phyloP scores from a whole-genome alignment of 495 filamentous ascomycete genomes.

The Rhypophila decipiens region DNA sequence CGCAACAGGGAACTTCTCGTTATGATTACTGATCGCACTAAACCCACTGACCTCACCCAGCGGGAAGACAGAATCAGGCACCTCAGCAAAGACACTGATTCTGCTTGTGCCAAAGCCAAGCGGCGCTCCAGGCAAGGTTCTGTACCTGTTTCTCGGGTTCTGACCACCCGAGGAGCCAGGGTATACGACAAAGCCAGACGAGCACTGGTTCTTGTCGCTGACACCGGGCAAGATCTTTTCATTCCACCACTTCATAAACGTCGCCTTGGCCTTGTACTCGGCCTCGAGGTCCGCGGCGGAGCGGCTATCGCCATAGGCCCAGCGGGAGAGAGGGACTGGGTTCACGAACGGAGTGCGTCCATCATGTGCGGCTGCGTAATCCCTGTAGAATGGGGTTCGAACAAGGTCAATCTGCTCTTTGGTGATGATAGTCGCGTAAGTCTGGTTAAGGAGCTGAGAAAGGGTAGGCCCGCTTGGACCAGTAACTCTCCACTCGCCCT shows the following conservation, averaged over 20 bases:
- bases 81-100: constrained; percentile 42
- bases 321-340: constrained; percentile 48
- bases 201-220: constrained; percentile 24
- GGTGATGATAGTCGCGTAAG: constrained; percentile 46
- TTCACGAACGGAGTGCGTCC: constrained; percentile 49
- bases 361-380: constrained; percentile 42
- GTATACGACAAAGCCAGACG: constrained; percentile 30
- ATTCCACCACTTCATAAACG: constrained; percentile 51
- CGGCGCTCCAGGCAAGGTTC: constrained; percentile 23
- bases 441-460: constrained; percentile 30
- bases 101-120: constrained; percentile 40
- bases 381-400: constrained; percentile 44
- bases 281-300: constrained; percentile 29
- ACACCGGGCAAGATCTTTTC: constrained; percentile 36
- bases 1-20: constrained; percentile 53
- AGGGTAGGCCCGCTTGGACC: constrained; percentile 15
- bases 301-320: constrained; percentile 46
- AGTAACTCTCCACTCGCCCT: constrained; percentile 32
- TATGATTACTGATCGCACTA: constrained; percentile 46
- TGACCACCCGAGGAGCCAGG: constrained; percentile 14
- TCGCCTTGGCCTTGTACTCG: constrained; percentile 39
- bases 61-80: constrained; percentile 53
- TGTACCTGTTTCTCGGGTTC: constrained; percentile 29
- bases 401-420: constrained; percentile 46
- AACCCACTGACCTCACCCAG: constrained; percentile 49